Evolutionary conservation across 257 asterid species (phyloP).

Genomic region (Primulina tabacum): DNA sequence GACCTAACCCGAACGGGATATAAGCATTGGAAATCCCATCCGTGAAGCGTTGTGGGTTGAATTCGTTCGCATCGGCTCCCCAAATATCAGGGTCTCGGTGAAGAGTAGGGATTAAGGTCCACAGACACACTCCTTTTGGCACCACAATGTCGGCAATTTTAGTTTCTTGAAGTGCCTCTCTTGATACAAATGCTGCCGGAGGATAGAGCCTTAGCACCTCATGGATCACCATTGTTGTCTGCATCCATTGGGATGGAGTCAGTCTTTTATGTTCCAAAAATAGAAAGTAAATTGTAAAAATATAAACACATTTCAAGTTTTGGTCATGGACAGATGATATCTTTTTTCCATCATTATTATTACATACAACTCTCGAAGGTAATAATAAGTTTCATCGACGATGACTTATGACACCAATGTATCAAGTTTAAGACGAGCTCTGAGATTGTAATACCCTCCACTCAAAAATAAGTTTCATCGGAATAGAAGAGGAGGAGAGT

Average conservation of each 20-base stretch:
- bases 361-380: too few species aligned
- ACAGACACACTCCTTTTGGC: conserved; percentile 75
- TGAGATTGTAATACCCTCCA: too few species aligned
- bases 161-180: conserved; percentile 70
- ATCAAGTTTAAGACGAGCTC: too few species aligned
- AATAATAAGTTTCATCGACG: too few species aligned
- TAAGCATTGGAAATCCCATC: conserved; percentile 64
- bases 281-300: too few species aligned
- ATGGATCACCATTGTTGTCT: conserved; percentile 77
- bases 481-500: too few species aligned
- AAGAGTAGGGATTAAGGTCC: conserved; percentile 81
- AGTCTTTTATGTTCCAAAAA: too few species aligned
- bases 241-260: background rate
- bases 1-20: conserved; percentile 79
- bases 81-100: conserved; percentile 67
- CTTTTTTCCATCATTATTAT: too few species aligned
- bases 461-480: too few species aligned
- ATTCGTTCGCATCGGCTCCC: conserved; percentile 69
- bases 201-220: conserved; percentile 76
- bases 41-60: conserved; percentile 67
- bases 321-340: too few species aligned
- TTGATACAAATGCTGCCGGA: conserved; percentile 83
- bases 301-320: too few species aligned
- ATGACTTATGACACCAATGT: too few species aligned
- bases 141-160: conserved; percentile 53